phyloP scores from a whole-genome alignment of 2,329 filamentous ascomycete genomes.

The Epichloe coenophiala region DNA sequence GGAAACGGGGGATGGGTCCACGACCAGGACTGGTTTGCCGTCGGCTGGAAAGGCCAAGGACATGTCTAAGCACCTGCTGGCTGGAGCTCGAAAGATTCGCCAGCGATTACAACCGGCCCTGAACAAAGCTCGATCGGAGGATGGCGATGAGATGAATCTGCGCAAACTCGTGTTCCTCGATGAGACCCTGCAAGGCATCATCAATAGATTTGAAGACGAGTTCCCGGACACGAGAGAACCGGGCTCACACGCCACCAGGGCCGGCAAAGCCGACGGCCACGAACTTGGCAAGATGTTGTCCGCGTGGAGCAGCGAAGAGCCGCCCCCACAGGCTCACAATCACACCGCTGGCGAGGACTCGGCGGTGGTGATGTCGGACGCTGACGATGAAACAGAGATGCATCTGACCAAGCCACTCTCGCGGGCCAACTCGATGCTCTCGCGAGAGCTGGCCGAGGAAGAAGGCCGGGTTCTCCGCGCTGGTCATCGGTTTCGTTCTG shows the following conservation, averaged over 20 bases:
- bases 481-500: conserved; percentile 42
- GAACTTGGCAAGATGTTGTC: background rate
- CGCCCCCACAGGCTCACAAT: conserved; percentile 11
- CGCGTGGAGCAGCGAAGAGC: conserved; percentile 8
- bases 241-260: background rate
- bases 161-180: conserved; percentile 80
- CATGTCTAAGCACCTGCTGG: conserved; percentile 82
- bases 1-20: conserved; percentile 26
- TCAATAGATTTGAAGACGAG: conserved; percentile 90
- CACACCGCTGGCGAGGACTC: conserved; percentile 21
- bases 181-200: conserved; percentile 77
- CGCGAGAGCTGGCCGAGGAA: conserved; percentile 40
- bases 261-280: background rate
- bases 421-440: conserved; percentile 40
- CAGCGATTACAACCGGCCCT: conserved; percentile 72
- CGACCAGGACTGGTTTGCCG: conserved; percentile 26
- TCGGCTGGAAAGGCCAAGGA: conserved; percentile 59
- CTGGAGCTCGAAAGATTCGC: conserved; percentile 80
- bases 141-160: conserved; percentile 62
- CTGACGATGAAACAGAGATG: conserved; percentile 34
- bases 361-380: conserved; percentile 27
- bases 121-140: conserved; percentile 54
- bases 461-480: conserved; percentile 42
- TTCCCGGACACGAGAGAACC: conserved; percentile 69
- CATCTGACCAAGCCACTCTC: conserved; percentile 28